phyloP scores from a whole-genome alignment of 331 rosid species.

The Telfairia occidentalis region DNA sequence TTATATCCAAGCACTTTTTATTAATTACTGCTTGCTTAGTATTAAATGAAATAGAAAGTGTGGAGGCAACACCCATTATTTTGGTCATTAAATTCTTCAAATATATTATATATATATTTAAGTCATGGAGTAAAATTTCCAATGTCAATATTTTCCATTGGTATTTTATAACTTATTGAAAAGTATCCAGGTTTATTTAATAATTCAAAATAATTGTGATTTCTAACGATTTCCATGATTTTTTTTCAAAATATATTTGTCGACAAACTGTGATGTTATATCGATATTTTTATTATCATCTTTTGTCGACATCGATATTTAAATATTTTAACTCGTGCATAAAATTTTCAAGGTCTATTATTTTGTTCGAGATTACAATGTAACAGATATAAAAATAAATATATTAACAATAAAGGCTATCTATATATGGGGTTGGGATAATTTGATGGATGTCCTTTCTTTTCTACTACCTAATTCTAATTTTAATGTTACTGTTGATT shows the following conservation, averaged over 20 bases:
- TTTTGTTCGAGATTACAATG: neutral
- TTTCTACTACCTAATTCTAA: neutral
- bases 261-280: too few relatives aligned
- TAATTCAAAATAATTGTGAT: neutral
- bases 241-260: too few relatives aligned
- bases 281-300: too few relatives aligned
- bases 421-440: neutral
- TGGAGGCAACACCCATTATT: too few relatives aligned
- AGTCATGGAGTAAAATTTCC: neutral
- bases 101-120: too few relatives aligned
- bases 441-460: neutral
- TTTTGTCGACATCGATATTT: neutral
- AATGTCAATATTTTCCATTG: neutral
- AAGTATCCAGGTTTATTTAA: neutral
- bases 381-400: neutral
- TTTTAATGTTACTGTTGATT: neutral
- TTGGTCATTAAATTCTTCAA: too few relatives aligned
- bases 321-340: neutral
- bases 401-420: too few relatives aligned
- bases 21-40: too few relatives aligned
- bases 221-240: neutral
- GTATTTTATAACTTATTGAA: neutral
- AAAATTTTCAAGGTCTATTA: neutral
- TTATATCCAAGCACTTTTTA: too few relatives aligned
- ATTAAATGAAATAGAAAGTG: too few relatives aligned